Conservation (phyloP, 2,329 filamentous ascomycete species). For the Alternaria conjuncta region DNA sequence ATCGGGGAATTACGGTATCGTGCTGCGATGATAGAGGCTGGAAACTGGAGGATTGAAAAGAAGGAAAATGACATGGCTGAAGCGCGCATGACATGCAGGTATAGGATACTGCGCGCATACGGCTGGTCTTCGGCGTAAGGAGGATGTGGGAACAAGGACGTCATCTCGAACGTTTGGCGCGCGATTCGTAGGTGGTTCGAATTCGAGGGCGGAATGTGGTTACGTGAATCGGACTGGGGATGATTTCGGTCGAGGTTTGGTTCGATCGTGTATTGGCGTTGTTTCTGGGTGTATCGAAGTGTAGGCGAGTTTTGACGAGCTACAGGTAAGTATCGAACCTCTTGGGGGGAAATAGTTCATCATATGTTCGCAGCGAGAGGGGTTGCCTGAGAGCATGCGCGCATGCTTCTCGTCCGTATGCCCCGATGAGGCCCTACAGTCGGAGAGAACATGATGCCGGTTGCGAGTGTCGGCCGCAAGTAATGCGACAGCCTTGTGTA, state of each 20-base stretch:
- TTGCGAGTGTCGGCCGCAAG: constrained; percentile 3
- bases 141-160: constrained; percentile 62
- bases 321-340: neutral
- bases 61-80: constrained; percentile 61
- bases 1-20: constrained; percentile 33
- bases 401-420: neutral
- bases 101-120: constrained; percentile 61
- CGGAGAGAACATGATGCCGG: neutral
- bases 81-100: constrained; percentile 65
- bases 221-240: neutral
- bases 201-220: neutral
- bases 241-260: neutral
- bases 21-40: constrained; percentile 35
- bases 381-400: neutral
- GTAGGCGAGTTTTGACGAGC: neutral
- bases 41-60: constrained; percentile 51
- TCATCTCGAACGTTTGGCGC: constrained; percentile 51
- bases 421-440: neutral
- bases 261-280: neutral
- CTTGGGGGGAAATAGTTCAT: neutral
- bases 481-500: neutral
- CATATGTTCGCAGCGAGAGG: neutral
- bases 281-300: neutral
- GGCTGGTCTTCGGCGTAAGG: constrained; percentile 70
- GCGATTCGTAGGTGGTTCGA: neutral